Percentiles rank a stretch among this genome's conserved stretches.
These are phyloP conservation scores for Anthracocystis walkeri DNA, from an alignment of 1,284 basidiomycete genomes.

Conservation along the genomic window DNA sequence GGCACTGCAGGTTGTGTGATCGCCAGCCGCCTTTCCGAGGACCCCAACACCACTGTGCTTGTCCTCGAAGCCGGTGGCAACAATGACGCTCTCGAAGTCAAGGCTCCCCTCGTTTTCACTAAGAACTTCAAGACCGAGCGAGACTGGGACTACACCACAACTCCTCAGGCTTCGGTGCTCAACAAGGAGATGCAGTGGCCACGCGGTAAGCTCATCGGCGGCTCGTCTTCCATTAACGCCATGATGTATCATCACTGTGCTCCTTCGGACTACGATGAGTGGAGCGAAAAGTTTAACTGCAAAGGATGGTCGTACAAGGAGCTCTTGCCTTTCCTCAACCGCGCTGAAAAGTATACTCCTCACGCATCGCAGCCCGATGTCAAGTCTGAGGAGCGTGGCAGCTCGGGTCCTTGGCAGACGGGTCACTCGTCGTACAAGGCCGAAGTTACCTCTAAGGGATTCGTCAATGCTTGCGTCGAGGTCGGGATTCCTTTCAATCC, in stretches of 20 bases:
- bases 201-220: constrained; percentile 65
- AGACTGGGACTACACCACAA: constrained; percentile 62
- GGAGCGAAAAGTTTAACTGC: constrained; percentile 49
- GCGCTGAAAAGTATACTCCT: constrained; percentile 49
- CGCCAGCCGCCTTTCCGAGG: constrained; percentile 54
- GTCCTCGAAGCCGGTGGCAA: constrained; percentile 59
- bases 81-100: constrained; percentile 51
- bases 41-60: constrained; percentile 52
- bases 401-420: constrained; percentile 54
- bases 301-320: constrained; percentile 58
- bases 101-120: constrained; percentile 52
- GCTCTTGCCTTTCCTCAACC: constrained; percentile 42
- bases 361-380: constrained; percentile 48
- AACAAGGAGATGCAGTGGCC: constrained; percentile 54
- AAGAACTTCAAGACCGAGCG: constrained; percentile 56
- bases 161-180: constrained; percentile 37
- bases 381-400: constrained; percentile 49
- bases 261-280: constrained; percentile 56
- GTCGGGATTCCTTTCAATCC: constrained; percentile 52
- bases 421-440: constrained; percentile 53
- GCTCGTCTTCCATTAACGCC: constrained; percentile 72
- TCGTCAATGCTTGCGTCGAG: constrained; percentile 49
- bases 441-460: constrained; percentile 52
- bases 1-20: constrained; percentile 62
- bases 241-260: constrained; percentile 62